Percentiles rank a stretch among this genome's conserved stretches.
phyloP scores from a whole-genome alignment of 106 monocot genomes.

The Apostasia shenzhenica region DNA sequence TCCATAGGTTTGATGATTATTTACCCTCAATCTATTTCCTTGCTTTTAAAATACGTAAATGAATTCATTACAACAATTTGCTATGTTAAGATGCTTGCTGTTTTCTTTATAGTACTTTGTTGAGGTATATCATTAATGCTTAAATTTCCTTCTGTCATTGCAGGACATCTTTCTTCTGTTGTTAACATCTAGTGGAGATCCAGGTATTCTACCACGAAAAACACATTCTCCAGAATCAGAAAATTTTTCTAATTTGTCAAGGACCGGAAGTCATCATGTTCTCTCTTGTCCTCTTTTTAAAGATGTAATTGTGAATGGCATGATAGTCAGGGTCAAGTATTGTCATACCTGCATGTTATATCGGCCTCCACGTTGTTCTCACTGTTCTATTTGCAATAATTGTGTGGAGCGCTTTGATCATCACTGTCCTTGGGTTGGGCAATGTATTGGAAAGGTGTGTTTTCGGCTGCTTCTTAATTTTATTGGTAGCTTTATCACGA shows the following conservation, averaged over 20 bases:
- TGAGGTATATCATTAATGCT: background rate
- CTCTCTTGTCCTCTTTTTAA: slow-evolving; percentile 8
- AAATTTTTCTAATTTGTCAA: slow-evolving; percentile 2
- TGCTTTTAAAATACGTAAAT: too few species aligned
- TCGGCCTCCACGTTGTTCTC: slow-evolving; percentile 14
- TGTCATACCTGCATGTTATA: slow-evolving; percentile 13
- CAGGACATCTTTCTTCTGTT: slow-evolving; percentile 38
- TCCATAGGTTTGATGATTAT: too few species aligned
- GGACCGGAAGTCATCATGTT: background rate
- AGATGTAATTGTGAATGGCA: slow-evolving; percentile 5
- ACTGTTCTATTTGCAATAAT: slow-evolving; percentile 15
- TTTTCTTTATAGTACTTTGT: too few species aligned
- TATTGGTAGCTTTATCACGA: background rate
- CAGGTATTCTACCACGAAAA: slow-evolving; percentile 40
- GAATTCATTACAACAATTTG: too few species aligned
- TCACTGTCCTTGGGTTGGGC: slow-evolving; percentile 15
- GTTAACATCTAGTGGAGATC: slow-evolving; percentile 31
- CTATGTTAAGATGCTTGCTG: too few species aligned
- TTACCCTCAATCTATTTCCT: too few species aligned
- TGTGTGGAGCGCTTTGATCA: slow-evolving; percentile 16
- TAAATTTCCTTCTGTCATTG: background rate
- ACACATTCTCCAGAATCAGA: slow-evolving; percentile 24
- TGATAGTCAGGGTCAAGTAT: slow-evolving; percentile 7
- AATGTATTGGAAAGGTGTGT: slow-evolving; percentile 12
- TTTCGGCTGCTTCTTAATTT: background rate